Conservation (phyloP, 176 grass and related monocot species). For the Musa beccarii region DNA sequence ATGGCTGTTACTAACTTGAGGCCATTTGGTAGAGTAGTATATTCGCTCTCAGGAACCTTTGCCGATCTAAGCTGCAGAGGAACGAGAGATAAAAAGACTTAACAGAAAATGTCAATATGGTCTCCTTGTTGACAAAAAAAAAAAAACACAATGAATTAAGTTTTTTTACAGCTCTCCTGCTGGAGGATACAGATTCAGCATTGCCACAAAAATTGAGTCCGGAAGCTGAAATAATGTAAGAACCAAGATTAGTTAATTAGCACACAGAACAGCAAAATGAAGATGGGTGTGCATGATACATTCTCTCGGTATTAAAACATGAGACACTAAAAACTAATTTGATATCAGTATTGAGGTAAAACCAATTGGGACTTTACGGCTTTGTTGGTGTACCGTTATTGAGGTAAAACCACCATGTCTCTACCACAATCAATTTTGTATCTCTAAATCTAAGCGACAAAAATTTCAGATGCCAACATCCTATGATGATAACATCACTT, state of each 20-base stretch:
- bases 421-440: not conserved
- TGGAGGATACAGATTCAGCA: conserved; percentile 68
- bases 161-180: conserved; percentile 84
- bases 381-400: too few relatives aligned
- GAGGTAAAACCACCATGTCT: not conserved
- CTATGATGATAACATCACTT: not conserved
- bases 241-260: not conserved
- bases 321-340: not conserved
- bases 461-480: not conserved
- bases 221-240: conserved; percentile 26
- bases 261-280: conserved; percentile 1
- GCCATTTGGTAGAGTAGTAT: conserved; percentile 66
- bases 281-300: not conserved
- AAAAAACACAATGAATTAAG: not conserved
- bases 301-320: not conserved
- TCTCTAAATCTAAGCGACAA: not conserved
- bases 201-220: conserved; percentile 26
- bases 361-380: too few relatives aligned
- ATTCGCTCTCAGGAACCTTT: conserved; percentile 88
- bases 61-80: conserved; percentile 55
- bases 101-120: not conserved
- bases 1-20: conserved; percentile 55
- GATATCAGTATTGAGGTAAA: not conserved
- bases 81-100: conserved; percentile 20
- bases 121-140: not conserved